Percentiles rank a stretch among this genome's conserved stretches.
phyloP scores from a whole-genome alignment of 345 rosid genomes.

The Salix udensis region DNA sequence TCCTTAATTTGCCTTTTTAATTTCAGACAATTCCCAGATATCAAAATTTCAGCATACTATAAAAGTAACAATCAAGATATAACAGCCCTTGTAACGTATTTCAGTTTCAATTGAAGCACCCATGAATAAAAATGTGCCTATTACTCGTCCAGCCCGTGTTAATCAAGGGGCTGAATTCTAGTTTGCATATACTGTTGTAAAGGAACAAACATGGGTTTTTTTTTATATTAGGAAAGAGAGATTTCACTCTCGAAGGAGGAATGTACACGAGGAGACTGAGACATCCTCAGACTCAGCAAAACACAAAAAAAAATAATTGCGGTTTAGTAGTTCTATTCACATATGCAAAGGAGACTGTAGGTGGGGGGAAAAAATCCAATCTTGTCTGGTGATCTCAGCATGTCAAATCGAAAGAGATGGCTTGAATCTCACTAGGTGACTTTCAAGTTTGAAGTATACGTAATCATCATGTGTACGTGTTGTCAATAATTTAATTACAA shows the following conservation, averaged over 20 bases:
- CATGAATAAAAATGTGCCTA: background rate
- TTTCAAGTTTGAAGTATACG: background rate
- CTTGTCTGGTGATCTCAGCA: background rate
- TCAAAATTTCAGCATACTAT: background rate
- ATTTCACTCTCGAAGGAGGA: background rate
- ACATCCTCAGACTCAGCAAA: background rate
- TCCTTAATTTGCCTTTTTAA: background rate
- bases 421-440: background rate
- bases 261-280: background rate
- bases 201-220: background rate
- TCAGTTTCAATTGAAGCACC: background rate
- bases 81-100: background rate
- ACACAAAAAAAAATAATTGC: background rate
- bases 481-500: background rate
- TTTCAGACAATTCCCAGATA: background rate
- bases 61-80: background rate
- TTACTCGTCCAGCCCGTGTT: background rate
- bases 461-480: background rate
- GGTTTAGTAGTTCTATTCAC: background rate
- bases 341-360: background rate
- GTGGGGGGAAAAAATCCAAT: background rate
- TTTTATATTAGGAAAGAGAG: background rate
- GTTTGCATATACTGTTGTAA: background rate
- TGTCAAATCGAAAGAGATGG: background rate
- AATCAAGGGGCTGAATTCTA: background rate